phyloP scores from a whole-genome alignment of 1,284 basidiomycete genomes.

The Rhodotorula sp. region DNA sequence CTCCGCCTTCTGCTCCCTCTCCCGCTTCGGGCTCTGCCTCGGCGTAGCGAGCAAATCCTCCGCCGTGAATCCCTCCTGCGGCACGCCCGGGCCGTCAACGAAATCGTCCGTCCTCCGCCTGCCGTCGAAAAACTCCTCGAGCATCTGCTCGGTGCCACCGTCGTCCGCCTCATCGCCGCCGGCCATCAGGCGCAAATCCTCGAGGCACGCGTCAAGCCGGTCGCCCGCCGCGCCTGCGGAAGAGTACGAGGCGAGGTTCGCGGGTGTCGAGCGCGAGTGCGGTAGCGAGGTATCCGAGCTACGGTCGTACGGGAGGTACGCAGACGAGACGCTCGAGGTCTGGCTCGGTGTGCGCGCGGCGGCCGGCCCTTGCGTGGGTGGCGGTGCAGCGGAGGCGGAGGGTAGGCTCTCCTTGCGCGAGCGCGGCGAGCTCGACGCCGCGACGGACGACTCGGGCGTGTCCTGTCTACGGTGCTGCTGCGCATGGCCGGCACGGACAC shows the following conservation, averaged over 20 bases:
- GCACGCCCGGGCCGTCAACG: neutral
- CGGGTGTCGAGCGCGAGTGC: constrained; percentile 23
- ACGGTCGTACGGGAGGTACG: constrained; percentile 19
- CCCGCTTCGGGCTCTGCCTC: neutral
- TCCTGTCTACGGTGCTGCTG: neutral
- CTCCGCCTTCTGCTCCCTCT: neutral
- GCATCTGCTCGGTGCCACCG: neutral
- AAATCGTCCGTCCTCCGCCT: neutral
- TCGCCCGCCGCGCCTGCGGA: neutral
- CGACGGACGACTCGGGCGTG: constrained; percentile 3
- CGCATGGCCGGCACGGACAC: neutral
- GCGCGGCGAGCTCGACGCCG: neutral
- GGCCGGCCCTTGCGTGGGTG: neutral
- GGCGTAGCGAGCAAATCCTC: constrained; percentile 6
- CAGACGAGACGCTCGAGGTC: constrained; percentile 9
- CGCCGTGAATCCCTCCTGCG: neutral
- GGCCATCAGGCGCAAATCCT: constrained; percentile 35
- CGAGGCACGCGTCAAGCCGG: constrained; percentile 37
- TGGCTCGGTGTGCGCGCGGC: neutral
- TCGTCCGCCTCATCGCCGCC: constrained; percentile 2
- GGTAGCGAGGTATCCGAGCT: constrained; percentile 12
- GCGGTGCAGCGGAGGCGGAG: neutral
- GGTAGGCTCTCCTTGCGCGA: neutral
- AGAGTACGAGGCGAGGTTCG: constrained; percentile 1
- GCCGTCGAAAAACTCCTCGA: constrained; percentile 7